A percentile compares a stretch with the other conserved stretches of the same genome.
phyloP scores from a whole-genome alignment of 768 basidiomycete genomes.

The Crassisporium funariophilum region DNA sequence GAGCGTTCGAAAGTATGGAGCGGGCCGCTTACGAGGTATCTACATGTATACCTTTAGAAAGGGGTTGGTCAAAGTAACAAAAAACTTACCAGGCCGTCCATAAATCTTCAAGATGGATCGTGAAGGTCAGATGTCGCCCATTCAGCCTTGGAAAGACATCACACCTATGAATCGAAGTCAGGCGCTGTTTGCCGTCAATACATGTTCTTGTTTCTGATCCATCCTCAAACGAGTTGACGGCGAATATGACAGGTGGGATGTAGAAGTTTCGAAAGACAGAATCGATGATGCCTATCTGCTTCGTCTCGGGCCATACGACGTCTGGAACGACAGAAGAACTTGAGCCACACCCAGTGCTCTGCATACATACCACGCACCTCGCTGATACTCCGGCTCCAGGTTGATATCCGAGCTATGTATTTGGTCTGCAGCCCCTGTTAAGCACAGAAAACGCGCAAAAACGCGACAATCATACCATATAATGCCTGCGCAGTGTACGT shows the following conservation, averaged over 20 bases:
- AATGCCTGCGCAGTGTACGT: conserved; percentile 66
- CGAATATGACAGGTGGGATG: conserved; percentile 48
- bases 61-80: conserved; percentile 3
- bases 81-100: conserved; percentile 63
- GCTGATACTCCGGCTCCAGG: conserved; percentile 78
- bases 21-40: conserved; percentile 49
- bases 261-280: conserved; percentile 55
- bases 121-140: neutral
- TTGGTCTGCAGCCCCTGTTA: conserved; percentile 48
- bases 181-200: conserved; percentile 81
- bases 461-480: conserved; percentile 46
- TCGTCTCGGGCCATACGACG: conserved; percentile 78
- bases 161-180: conserved; percentile 73
- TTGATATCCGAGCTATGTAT: conserved; percentile 64
- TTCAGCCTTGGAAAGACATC: conserved; percentile 19
- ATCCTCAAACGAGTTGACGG: conserved; percentile 55
- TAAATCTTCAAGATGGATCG: conserved; percentile 46
- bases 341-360: no score
- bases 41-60: conserved; percentile 20
- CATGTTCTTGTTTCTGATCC: conserved; percentile 68
- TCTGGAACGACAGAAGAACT: conserved; percentile 47
- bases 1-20: neutral
- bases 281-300: conserved; percentile 77
- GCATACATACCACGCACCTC: conserved; percentile 43
- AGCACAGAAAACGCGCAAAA: conserved; percentile 3